A percentile compares a stretch with the other conserved stretches of the same genome.
phyloP scores from a whole-genome alignment of 2,329 filamentous ascomycete genomes.

The Celoporthe dispersa region DNA sequence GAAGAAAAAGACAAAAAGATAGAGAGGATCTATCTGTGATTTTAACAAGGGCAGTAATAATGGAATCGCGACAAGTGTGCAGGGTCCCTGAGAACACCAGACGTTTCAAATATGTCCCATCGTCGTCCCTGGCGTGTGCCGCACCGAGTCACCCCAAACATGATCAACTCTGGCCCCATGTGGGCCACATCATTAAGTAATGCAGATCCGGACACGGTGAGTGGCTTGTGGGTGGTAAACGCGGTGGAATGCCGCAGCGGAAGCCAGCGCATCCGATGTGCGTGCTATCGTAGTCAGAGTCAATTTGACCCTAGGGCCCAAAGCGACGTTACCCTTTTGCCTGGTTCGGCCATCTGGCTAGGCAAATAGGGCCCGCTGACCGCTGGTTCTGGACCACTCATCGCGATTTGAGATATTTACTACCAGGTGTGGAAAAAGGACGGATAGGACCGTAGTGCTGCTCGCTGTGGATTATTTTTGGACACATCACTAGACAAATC shows the following conservation, averaged over 20 bases:
- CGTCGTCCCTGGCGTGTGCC: slow-evolving; percentile 9
- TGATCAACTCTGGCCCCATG: slow-evolving; percentile 9
- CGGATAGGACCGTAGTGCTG: no score
- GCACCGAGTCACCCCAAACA: neutral
- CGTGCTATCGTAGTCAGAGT: neutral
- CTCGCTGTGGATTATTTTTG: neutral
- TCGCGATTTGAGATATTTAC: neutral
- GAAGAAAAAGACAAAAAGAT: neutral
- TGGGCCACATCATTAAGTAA: slow-evolving; percentile 15
- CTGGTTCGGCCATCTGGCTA: neutral
- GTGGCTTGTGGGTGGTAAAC: neutral
- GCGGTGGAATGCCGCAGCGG: neutral
- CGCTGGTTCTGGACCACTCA: neutral
- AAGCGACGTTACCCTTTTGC: slow-evolving; percentile 1
- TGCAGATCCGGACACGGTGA: slow-evolving; percentile 10
- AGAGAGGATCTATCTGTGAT: neutral
- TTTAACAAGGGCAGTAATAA: neutral
- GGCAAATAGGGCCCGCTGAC: neutral
- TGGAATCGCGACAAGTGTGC: neutral
- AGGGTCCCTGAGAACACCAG: slow-evolving; percentile 10
- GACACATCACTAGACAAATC: neutral
- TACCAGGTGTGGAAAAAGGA: no score
- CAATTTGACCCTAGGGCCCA: neutral
- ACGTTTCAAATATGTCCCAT: slow-evolving; percentile 28
- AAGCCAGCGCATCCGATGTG: slow-evolving; percentile 24